These are phyloP conservation scores for Camelina laxa DNA, from an alignment of 345 rosid genomes.

Conservation along the genomic window DNA sequence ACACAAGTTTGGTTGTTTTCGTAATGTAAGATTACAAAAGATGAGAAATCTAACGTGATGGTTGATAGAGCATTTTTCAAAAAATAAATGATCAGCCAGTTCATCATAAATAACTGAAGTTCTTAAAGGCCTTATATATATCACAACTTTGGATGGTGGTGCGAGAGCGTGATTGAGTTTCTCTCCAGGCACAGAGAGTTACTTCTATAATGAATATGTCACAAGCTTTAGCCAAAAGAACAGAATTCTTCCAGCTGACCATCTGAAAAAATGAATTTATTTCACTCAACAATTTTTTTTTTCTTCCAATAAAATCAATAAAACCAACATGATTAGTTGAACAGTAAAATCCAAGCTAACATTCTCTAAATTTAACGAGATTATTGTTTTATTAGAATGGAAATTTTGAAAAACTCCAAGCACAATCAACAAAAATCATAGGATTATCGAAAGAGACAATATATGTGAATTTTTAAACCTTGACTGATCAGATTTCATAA, in stretches of 20 bases:
- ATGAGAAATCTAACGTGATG: conserved; percentile 1
- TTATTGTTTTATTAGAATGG: background rate
- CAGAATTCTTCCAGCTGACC: conserved; percentile 44
- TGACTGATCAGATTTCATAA: conserved; percentile 25
- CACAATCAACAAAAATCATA: background rate
- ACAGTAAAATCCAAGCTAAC: too few relatives aligned
- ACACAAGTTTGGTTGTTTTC: background rate
- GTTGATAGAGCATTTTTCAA: background rate
- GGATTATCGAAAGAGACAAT: background rate
- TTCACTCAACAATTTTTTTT: background rate
- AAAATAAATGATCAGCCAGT: background rate
- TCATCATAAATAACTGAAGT: background rate
- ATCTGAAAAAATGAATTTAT: conserved; percentile 14
- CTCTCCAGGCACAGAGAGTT: conserved; percentile 44
- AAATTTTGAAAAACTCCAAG: background rate
- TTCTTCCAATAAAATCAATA: too few relatives aligned
- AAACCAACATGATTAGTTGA: too few relatives aligned
- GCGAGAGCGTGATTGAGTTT: conserved; percentile 34
- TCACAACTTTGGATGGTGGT: conserved; percentile 2
- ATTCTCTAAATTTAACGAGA: too few relatives aligned
- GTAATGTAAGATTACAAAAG: background rate
- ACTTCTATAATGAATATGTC: conserved; percentile 46
- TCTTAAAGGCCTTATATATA: background rate
- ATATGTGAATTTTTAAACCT: background rate
- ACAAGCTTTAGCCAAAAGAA: conserved; percentile 47